These are phyloP conservation scores for Vaccinium myrtillus DNA, from an alignment of 148 eudicot species.

Conservation along the genomic window DNA sequence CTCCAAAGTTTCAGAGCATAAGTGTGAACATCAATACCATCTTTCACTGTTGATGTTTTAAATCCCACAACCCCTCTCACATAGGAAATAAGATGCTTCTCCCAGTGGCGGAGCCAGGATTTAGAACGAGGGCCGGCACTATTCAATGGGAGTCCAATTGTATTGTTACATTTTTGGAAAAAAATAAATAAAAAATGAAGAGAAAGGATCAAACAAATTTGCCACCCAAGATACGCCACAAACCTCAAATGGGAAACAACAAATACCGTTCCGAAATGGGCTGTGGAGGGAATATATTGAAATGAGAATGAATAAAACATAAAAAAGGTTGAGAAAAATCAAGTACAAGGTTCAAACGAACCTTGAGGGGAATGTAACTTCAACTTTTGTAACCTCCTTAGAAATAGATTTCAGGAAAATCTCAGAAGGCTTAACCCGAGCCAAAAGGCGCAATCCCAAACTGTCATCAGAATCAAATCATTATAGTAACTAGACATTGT, in stretches of 20 bases:
- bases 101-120: too few species aligned
- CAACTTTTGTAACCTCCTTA: slow-evolving; percentile 70
- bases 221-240: not conserved
- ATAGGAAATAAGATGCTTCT: not conserved
- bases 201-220: not conserved
- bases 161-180: too few species aligned
- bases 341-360: slow-evolving; percentile 20
- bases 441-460: slow-evolving; percentile 72
- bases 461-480: slow-evolving; percentile 29
- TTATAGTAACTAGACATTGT: not conserved
- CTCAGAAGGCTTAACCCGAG: slow-evolving; percentile 93
- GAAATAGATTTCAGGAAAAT: slow-evolving; percentile 85
- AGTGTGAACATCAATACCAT: not conserved
- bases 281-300: not conserved
- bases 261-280: not conserved
- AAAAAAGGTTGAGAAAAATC: not conserved
- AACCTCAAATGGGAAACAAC: not conserved
- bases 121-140: too few species aligned
- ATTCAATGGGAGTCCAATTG: too few species aligned
- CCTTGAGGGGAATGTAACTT: slow-evolving; percentile 82
- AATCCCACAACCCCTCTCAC: not conserved
- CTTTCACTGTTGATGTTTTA: not conserved
- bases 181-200: too few species aligned
- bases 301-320: not conserved
- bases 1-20: not conserved